Conservation (phyloP, 805 yeast genomes). For the Allodekkera sacchari region DNA sequence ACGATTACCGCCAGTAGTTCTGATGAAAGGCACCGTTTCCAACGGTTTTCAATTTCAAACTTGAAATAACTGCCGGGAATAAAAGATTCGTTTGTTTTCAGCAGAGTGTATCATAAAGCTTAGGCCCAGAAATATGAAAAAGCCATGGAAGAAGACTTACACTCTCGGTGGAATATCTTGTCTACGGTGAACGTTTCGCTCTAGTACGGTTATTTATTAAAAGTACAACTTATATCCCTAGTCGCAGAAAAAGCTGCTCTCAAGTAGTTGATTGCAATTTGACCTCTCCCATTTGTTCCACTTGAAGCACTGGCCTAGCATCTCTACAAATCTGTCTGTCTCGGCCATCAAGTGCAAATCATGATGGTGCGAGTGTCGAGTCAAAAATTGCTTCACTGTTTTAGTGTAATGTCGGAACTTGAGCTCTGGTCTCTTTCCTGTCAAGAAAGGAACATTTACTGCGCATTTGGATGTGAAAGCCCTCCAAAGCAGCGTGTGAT, state of each 20-base stretch:
- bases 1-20: too few relatives aligned
- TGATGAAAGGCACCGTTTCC: too few relatives aligned
- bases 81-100: too few relatives aligned
- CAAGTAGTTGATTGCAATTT: neutral
- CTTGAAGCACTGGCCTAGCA: slow-evolving; percentile 22
- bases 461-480: slow-evolving; percentile 26
- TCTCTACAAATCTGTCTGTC: slow-evolving; percentile 15
- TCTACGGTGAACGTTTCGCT: too few relatives aligned
- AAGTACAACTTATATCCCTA: neutral
- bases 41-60: too few relatives aligned
- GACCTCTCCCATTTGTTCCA: slow-evolving; percentile 29
- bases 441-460: slow-evolving; percentile 13
- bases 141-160: too few relatives aligned
- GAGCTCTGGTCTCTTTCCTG: slow-evolving; percentile 9
- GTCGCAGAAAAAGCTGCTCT: neutral
- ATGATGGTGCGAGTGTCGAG: slow-evolving; percentile 5
- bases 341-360: slow-evolving; percentile 3
- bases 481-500: slow-evolving; percentile 28
- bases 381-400: slow-evolving; percentile 11
- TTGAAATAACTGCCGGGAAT: too few relatives aligned
- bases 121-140: too few relatives aligned
- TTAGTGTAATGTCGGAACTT: slow-evolving; percentile 15
- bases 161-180: too few relatives aligned
- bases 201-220: neutral
- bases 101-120: too few relatives aligned